Conservation (phyloP, 1,139 yeast species). For the Yamadazyma atlantica region DNA sequence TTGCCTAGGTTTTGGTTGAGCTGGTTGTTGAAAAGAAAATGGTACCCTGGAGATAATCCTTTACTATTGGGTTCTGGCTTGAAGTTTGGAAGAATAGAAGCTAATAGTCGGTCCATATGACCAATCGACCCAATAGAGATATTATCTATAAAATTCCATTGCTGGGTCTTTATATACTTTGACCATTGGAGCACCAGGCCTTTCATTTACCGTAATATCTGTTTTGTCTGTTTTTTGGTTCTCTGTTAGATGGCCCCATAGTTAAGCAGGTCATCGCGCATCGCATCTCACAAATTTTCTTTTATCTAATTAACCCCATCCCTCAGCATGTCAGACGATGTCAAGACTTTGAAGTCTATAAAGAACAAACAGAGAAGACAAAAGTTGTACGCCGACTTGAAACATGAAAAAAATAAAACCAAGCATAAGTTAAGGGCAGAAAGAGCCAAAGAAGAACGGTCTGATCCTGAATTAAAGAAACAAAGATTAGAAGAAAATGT, state of each 20-base stretch:
- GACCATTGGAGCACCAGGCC: conserved; percentile 10
- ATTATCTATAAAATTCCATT: conserved; percentile 16
- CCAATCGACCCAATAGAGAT: conserved; percentile 8
- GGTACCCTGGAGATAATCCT: conserved; percentile 48
- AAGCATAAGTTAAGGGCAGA: conserved; percentile 74
- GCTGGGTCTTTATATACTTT: conserved; percentile 5
- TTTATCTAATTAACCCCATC: conserved; percentile 1
- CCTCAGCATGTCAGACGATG: conserved; percentile 14
- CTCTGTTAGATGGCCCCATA: too few species aligned
- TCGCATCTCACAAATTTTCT: conserved; percentile 5
- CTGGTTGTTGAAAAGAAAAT: conserved; percentile 60
- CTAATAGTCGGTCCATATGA: conserved; percentile 9
- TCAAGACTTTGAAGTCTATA: conserved; percentile 43
- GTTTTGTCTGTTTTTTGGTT: too few species aligned
- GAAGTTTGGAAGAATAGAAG: neutral
- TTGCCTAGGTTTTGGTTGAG: conserved; percentile 48
- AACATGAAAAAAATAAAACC: conserved; percentile 71
- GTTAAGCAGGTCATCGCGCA: too few species aligned
- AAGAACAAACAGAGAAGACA: conserved; percentile 80
- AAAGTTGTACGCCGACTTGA: conserved; percentile 70
- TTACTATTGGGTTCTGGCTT: neutral
- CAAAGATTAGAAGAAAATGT: conserved; percentile 78
- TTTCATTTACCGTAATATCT: too few species aligned
- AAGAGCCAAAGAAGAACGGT: conserved; percentile 80
- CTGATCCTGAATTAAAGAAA: conserved; percentile 76